phyloP scores from a whole-genome alignment of 768 basidiomycete species.

The Pulveroboletus sp. region DNA sequence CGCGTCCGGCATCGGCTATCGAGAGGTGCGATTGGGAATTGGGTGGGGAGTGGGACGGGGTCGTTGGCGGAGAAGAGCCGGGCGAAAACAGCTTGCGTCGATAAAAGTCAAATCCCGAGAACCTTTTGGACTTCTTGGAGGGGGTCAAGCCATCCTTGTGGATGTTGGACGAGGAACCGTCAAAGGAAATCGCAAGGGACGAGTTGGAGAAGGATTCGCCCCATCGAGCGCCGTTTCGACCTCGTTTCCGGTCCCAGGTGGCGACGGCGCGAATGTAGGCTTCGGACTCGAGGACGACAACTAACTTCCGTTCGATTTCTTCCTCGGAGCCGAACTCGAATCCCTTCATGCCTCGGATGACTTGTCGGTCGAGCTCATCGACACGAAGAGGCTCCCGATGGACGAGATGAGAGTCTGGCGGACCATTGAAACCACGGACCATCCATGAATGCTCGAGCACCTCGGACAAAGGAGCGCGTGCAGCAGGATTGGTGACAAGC shows the following conservation, averaged over 20 bases:
- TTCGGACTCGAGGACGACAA: slow-evolving; percentile 73
- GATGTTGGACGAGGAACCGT: slow-evolving; percentile 38
- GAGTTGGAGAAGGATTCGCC: slow-evolving; percentile 60
- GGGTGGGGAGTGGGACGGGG: slow-evolving; percentile 60
- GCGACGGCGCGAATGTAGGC: slow-evolving; percentile 68
- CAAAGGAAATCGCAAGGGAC: slow-evolving; percentile 63
- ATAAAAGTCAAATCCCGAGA: slow-evolving; percentile 94
- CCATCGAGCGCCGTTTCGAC: slow-evolving; percentile 45
- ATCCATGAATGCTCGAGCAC: slow-evolving; percentile 92
- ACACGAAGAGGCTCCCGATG: slow-evolving; percentile 84
- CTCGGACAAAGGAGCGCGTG: slow-evolving; percentile 79
- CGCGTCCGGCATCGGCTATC: slow-evolving; percentile 43
- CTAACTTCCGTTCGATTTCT: slow-evolving; percentile 74
- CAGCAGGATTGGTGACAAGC: slow-evolving; percentile 90
- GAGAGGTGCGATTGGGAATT: slow-evolving; percentile 55
- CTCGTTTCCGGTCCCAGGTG: slow-evolving; percentile 72
- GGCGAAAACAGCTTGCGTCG: slow-evolving; percentile 80
- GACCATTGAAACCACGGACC: slow-evolving; percentile 75
- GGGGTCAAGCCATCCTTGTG: slow-evolving; percentile 43
- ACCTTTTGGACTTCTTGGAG: slow-evolving; percentile 72
- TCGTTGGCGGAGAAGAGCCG: slow-evolving; percentile 42
- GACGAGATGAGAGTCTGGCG: slow-evolving; percentile 82
- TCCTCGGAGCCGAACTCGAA: slow-evolving; percentile 93
- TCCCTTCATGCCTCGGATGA: slow-evolving; percentile 88
- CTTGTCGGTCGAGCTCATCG: slow-evolving; percentile 83